Conservation (phyloP, 108 stramenopile species). For the Chaetoceros tenuissimus region DNA sequence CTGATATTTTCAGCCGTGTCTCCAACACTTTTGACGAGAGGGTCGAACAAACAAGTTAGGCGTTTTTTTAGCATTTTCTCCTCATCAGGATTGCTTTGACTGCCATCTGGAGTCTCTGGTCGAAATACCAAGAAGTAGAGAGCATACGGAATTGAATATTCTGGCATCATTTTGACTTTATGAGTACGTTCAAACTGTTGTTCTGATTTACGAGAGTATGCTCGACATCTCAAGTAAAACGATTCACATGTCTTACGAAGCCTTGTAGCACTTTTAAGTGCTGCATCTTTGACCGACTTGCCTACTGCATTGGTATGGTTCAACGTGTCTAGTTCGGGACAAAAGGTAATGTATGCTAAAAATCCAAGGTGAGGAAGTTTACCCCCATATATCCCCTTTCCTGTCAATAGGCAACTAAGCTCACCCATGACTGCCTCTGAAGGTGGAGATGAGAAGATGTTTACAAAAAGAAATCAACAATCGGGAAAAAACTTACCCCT, state of each 20-base stretch:
- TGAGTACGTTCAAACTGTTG: slow-evolving; percentile 49
- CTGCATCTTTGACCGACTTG: slow-evolving; percentile 38
- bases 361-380: slow-evolving; percentile 58
- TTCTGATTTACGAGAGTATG: slow-evolving; percentile 53
- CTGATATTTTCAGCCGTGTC: slow-evolving; percentile 82
- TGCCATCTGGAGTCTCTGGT: slow-evolving; percentile 51
- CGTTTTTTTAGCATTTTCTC: slow-evolving; percentile 54
- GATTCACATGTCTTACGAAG: slow-evolving; percentile 56
- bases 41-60: slow-evolving; percentile 79
- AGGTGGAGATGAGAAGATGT: neutral
- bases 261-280: slow-evolving; percentile 32
- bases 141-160: slow-evolving; percentile 72
- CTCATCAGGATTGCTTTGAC: slow-evolving; percentile 19
- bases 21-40: slow-evolving; percentile 70
- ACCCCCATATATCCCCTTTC: slow-evolving; percentile 45
- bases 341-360: slow-evolving; percentile 54
- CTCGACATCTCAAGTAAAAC: slow-evolving; percentile 42
- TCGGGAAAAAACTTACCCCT: slow-evolving; percentile 14
- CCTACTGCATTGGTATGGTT: slow-evolving; percentile 42
- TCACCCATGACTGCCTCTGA: slow-evolving; percentile 45
- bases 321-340: slow-evolving; percentile 51
- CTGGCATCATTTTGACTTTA: slow-evolving; percentile 76
- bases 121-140: slow-evolving; percentile 71
- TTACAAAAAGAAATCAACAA: neutral
- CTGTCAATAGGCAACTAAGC: slow-evolving; percentile 54